A percentile compares a stretch with the other conserved stretches of the same genome.
Evolutionary conservation across 75 land plant genomes (phyloP).

Genomic region (Ceratopteris richardii): DNA sequence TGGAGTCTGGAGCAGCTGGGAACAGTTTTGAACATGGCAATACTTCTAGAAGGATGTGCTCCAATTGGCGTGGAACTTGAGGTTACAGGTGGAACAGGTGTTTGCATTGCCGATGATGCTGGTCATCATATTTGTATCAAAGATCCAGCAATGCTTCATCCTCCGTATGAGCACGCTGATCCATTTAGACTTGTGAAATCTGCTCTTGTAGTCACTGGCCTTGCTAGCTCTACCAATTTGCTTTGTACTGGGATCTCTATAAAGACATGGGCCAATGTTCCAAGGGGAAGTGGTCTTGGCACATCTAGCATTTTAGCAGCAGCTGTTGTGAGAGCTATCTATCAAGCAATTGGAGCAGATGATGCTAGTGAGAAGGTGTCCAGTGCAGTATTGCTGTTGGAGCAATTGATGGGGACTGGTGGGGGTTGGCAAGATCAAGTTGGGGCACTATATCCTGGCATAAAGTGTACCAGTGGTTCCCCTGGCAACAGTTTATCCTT

Average conservation of each 20-base stretch:
- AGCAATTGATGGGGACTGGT: constrained; percentile 99
- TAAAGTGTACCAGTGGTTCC: constrained; percentile 75
- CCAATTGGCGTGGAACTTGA: constrained; percentile 67
- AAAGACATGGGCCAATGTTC: constrained; percentile 82
- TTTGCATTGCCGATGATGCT: constrained; percentile 63
- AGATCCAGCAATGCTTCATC: constrained; percentile 33
- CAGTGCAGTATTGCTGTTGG: constrained; percentile 72
- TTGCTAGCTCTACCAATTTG: constrained; percentile 12
- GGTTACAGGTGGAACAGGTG: constrained; percentile 33
- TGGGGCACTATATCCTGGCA: constrained; percentile 91
- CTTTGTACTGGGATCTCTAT: constrained; percentile 40
- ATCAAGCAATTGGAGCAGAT: constrained; percentile 49
- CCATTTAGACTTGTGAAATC: constrained; percentile 93
- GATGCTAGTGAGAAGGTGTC: constrained; percentile 65
- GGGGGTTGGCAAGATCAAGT: constrained; percentile 99
- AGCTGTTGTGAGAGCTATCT: constrained; percentile 88
- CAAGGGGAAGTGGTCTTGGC: constrained; percentile 94
- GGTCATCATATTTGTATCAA: constrained; percentile 37
- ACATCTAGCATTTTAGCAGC: constrained; percentile 96
- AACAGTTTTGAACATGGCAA: constrained; percentile 92
- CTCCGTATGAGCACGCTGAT: constrained; percentile 66
- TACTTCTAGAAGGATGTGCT: constrained; percentile 50
- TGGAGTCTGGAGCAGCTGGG: constrained; percentile 94
- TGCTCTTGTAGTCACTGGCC: constrained; percentile 71
- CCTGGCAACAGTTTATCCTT: constrained; percentile 69